Conservation (phyloP, 2,329 filamentous ascomycete genomes). For the Claviceps citrina region DNA sequence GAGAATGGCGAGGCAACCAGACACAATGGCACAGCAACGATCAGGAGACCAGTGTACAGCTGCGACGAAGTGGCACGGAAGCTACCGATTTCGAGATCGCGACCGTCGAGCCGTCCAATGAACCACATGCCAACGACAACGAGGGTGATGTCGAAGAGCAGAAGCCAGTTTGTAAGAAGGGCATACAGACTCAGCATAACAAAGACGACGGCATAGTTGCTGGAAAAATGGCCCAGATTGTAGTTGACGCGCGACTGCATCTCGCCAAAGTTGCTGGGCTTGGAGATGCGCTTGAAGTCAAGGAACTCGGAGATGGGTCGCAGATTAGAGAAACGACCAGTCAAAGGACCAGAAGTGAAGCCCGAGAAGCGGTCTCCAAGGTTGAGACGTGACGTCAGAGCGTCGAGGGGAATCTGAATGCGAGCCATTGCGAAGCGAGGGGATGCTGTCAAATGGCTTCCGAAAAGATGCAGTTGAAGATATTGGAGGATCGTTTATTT, state of each 20-base stretch:
- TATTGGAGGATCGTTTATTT: background rate
- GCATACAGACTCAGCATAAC: slow-evolving; percentile 93
- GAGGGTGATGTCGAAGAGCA: slow-evolving; percentile 86
- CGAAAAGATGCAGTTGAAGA: background rate
- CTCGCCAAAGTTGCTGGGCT: slow-evolving; percentile 81
- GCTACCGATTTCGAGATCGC: slow-evolving; percentile 73
- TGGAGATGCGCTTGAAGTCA: slow-evolving; percentile 88
- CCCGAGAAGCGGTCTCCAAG: slow-evolving; percentile 70
- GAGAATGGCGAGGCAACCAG: slow-evolving; percentile 72
- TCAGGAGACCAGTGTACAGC: slow-evolving; percentile 77
- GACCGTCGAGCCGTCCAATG: slow-evolving; percentile 78
- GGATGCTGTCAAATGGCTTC: background rate
- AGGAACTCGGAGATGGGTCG: slow-evolving; percentile 85
- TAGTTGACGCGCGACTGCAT: slow-evolving; percentile 89
- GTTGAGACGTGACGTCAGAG: slow-evolving; percentile 81
- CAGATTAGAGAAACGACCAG: slow-evolving; percentile 79
- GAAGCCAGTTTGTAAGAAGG: slow-evolving; percentile 68
- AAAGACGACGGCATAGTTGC: slow-evolving; percentile 93
- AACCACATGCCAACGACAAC: slow-evolving; percentile 76
- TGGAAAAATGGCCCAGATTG: slow-evolving; percentile 93
- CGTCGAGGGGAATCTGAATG: slow-evolving; percentile 85
- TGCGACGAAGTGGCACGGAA: slow-evolving; percentile 78
- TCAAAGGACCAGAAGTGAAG: slow-evolving; percentile 63
- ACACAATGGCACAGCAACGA: slow-evolving; percentile 70
- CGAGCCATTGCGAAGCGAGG: slow-evolving; percentile 50